These are phyloP conservation scores for Neolentinus lepideus DNA, from an alignment of 1,284 basidiomycete species.

Conservation along the genomic window DNA sequence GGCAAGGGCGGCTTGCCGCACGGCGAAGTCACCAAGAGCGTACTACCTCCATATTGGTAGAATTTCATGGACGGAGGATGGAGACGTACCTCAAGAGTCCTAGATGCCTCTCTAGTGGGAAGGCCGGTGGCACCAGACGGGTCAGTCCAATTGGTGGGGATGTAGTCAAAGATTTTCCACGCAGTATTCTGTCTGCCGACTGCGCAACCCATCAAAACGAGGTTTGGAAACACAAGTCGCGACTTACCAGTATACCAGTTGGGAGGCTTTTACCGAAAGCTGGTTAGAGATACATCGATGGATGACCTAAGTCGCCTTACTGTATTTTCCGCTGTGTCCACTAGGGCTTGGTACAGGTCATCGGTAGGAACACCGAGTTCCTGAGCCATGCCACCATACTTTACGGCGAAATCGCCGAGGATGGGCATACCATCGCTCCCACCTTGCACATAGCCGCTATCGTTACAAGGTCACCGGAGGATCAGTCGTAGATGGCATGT, in stretches of 20 bases:
- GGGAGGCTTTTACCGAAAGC: slow-evolving; percentile 27
- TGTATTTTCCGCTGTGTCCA: slow-evolving; percentile 43
- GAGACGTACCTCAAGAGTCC: slow-evolving; percentile 32
- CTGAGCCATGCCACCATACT: slow-evolving; percentile 29
- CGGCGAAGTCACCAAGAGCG: not conserved
- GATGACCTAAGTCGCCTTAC: slow-evolving; percentile 16
- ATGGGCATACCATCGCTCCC: slow-evolving; percentile 44
- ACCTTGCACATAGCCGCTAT: slow-evolving; percentile 41
- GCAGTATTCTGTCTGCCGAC: slow-evolving; percentile 44
- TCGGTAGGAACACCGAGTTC: slow-evolving; percentile 34
- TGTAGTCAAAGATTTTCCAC: slow-evolving; percentile 40
- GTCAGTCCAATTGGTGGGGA: slow-evolving; percentile 40
- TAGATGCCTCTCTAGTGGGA: slow-evolving; percentile 39
- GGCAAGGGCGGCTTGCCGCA: not conserved
- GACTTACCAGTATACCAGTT: slow-evolving; percentile 36
- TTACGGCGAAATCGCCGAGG: slow-evolving; percentile 41
- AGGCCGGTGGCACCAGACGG: slow-evolving; percentile 38
- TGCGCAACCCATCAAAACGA: slow-evolving; percentile 7
- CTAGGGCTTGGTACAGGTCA: slow-evolving; percentile 40
- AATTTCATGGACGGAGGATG: not conserved
- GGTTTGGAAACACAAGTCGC: no score
- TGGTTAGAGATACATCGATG: slow-evolving; percentile 12
- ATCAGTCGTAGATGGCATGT: not conserved
- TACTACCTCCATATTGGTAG: not conserved
- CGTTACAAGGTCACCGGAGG: not conserved